Conservation (phyloP, 2,329 filamentous ascomycete species). For the Fusarium sp. region DNA sequence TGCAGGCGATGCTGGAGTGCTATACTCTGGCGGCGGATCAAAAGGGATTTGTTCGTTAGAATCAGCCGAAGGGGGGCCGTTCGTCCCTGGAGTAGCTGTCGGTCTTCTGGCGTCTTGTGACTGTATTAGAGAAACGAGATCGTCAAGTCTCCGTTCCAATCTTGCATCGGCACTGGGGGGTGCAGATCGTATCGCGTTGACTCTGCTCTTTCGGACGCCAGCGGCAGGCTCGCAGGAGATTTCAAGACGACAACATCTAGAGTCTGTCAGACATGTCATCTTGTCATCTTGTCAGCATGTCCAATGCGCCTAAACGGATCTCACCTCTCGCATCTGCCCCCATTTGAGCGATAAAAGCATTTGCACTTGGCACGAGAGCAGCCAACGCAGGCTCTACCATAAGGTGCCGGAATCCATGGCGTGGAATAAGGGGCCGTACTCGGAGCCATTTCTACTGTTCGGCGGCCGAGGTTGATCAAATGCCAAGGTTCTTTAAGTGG, state of each 20-base stretch:
- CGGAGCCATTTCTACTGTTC: background rate
- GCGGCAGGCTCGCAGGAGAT: slow-evolving; percentile 55
- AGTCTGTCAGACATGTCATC: background rate
- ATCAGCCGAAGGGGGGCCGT: background rate
- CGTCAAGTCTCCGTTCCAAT: slow-evolving; percentile 44
- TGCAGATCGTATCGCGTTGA: slow-evolving; percentile 13
- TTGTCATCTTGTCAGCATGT: background rate
- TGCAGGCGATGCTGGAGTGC: background rate
- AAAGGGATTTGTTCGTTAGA: background rate
- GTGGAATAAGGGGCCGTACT: background rate
- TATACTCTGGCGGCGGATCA: background rate
- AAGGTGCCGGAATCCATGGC: slow-evolving; percentile 47
- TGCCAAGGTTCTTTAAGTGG: background rate
- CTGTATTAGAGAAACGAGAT: slow-evolving; percentile 45
- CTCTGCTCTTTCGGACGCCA: slow-evolving; percentile 46
- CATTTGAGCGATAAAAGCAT: slow-evolving; percentile 52
- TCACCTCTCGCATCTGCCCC: slow-evolving; percentile 51
- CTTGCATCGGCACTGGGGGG: background rate
- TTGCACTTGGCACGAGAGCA: slow-evolving; percentile 60
- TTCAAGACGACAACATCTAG: slow-evolving; percentile 54
- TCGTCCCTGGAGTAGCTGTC: background rate
- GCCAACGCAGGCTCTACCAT: slow-evolving; percentile 56
- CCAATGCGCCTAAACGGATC: background rate
- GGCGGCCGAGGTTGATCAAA: background rate
- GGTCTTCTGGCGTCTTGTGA: background rate